Evolutionary conservation across 208 protist genomes (phyloP).

Genomic region (Acanthamoeba castellanii): DNA sequence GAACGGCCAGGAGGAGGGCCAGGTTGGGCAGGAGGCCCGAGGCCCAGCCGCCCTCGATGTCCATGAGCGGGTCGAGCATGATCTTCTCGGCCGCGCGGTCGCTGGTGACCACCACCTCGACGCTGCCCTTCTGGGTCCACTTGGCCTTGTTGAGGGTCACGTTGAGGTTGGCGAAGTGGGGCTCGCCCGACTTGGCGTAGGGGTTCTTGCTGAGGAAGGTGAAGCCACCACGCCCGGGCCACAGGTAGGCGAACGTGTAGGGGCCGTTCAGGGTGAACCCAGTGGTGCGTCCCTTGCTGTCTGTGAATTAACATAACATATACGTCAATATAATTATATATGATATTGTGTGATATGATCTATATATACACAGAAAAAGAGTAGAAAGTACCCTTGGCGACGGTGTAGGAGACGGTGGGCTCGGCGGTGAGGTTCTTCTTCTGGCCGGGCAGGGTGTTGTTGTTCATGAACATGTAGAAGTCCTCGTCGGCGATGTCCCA

Average conservation of each 20-base stretch:
- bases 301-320: not conserved
- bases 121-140: constrained; percentile 62
- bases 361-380: too few relatives aligned
- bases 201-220: constrained; percentile 71
- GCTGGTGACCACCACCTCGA: constrained; percentile 53
- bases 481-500: constrained; percentile 72
- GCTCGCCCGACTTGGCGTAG: constrained; percentile 58
- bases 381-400: constrained; percentile 4
- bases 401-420: not conserved
- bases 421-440: constrained; percentile 44
- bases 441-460: constrained; percentile 45
- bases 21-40: constrained; percentile 33
- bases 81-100: constrained; percentile 53
- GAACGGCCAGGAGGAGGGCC: constrained; percentile 37
- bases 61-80: constrained; percentile 57
- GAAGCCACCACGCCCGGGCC: constrained; percentile 30
- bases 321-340: not conserved
- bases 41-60: constrained; percentile 54
- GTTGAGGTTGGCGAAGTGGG: constrained; percentile 22
- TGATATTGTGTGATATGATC: not conserved
- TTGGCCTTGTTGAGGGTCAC: constrained; percentile 45
- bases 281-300: constrained; percentile 10
- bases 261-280: constrained; percentile 28
- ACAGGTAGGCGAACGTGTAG: constrained; percentile 59
- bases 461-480: constrained; percentile 66